A percentile compares a stretch with the other conserved stretches of the same genome.
Conservation (phyloP, 208 protist genomes). For the Leptomonas seymouri region DNA sequence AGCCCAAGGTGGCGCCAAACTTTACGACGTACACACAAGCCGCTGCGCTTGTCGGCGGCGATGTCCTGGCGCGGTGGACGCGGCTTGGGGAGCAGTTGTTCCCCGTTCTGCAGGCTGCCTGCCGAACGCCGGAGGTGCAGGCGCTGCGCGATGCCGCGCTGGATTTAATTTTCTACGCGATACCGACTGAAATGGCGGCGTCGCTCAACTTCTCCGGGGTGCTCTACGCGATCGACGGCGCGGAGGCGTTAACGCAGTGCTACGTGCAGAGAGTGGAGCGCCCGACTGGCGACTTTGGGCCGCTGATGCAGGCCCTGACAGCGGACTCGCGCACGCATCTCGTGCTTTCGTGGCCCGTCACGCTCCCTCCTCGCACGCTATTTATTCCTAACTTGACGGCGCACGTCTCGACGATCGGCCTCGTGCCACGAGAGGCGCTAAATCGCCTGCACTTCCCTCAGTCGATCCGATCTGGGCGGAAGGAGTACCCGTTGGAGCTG, state of each 20-base stretch:
- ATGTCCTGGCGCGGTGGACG: constrained; percentile 51
- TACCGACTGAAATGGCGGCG: constrained; percentile 51
- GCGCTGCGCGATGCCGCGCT: constrained; percentile 55
- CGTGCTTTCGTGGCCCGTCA: constrained; percentile 38
- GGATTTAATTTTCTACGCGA: constrained; percentile 53
- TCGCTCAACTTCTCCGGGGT: constrained; percentile 67
- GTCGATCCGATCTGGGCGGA: constrained; percentile 28
- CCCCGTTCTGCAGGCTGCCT: constrained; percentile 52
- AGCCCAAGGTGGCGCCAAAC: constrained; percentile 19
- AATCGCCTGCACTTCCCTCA: constrained; percentile 27
- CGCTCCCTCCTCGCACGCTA: constrained; percentile 19
- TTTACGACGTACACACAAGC: constrained; percentile 41
- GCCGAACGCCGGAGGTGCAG: constrained; percentile 24
- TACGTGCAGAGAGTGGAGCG: constrained; percentile 30
- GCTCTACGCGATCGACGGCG: constrained; percentile 59
- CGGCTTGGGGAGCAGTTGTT: constrained; percentile 38
- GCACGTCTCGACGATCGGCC: constrained; percentile 33
- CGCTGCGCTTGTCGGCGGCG: constrained; percentile 40
- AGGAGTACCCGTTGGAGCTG: constrained; percentile 41
- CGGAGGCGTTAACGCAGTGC: constrained; percentile 31
- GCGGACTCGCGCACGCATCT: constrained; percentile 29
- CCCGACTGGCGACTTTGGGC: constrained; percentile 48
- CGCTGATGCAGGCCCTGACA: constrained; percentile 48
- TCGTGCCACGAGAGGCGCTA: constrained; percentile 18
- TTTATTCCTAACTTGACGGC: constrained; percentile 33